Evolutionary conservation across 495 filamentous ascomycete species (phyloP).

Genomic region (Neurospora discreta): DNA sequence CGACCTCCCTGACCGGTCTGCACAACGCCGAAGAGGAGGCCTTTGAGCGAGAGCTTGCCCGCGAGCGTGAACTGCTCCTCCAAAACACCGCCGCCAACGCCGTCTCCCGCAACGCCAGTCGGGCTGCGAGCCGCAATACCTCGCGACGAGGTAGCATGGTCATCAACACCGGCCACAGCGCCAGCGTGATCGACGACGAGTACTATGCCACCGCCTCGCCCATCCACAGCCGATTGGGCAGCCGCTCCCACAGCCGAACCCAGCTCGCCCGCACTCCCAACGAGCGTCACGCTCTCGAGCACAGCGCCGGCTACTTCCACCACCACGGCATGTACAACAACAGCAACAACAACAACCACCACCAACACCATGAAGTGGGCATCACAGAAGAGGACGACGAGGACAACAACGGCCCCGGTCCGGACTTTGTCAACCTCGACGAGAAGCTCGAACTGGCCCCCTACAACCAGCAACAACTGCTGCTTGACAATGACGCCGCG

Average conservation of each 20-base stretch:
- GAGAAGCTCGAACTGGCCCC: constrained; percentile 33
- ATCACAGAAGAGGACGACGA: constrained; percentile 9
- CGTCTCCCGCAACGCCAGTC: neutral
- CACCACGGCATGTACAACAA: neutral
- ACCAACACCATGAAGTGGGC: constrained; percentile 7
- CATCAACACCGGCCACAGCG: constrained; percentile 11
- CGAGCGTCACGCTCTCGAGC: constrained; percentile 1
- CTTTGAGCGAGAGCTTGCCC: constrained; percentile 31
- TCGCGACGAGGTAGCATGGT: constrained; percentile 25
- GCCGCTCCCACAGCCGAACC: constrained; percentile 31
- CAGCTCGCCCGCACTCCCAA: constrained; percentile 10
- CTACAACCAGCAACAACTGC: neutral
- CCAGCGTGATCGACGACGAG: constrained; percentile 11
- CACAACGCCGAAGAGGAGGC: constrained; percentile 37
- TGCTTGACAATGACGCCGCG: constrained; percentile 22
- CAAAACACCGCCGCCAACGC: neutral
- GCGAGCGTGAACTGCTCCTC: constrained; percentile 19
- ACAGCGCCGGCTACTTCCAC: constrained; percentile 38
- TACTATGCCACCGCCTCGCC: constrained; percentile 30
- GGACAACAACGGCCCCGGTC: constrained; percentile 34
- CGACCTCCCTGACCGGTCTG: constrained; percentile 52
- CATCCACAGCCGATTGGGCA: constrained; percentile 28
- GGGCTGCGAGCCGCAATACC: constrained; percentile 13
- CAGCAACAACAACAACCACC: neutral
- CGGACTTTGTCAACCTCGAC: constrained; percentile 50